Base-by-base conservation (phyloP, 768 basidiomycete genomes). In the Pisolithus marmoratus region DNA sequence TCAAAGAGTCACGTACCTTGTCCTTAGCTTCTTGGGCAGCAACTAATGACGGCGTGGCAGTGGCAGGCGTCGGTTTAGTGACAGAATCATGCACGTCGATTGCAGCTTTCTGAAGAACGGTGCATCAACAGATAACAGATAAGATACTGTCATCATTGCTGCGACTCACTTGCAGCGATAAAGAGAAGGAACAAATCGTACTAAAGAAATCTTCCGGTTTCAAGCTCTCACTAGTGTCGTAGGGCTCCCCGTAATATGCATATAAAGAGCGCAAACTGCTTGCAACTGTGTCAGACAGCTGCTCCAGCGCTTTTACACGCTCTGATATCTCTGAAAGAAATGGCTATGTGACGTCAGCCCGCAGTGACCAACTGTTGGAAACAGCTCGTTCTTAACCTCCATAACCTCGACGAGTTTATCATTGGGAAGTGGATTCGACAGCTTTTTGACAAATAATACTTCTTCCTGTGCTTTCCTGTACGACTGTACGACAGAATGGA, bases 131-230 rank as follows among this genome's bases (percentile, higher is more conserved):
- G 17, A 49, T 55, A 42, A 49, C 12, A 48, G 17, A 49, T 55
- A 20, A 40, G n/a, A 52, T 3, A 34, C 17, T n/a, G 15, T 34
- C 15, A 31, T 15, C 26, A 14, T 9, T 8, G 27, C 17, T 2
- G 15, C 2, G 9, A 60, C 71, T 48, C 54, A 84, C 86, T 79
- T 84, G 83, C 19, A 94, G 72, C 1, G 81, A 81, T 0, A 81
- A 80, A 1, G 85, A 86, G 67, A 93, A 92, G 0, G 83, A 79
- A n/a, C 80, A 73, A 43, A 93, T 77, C 50, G 84, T 68, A 0
- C 77, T 79, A 59, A 96, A 94, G 62, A 96, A 83, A 55, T 89
- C 87, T 63, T 94, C 94, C 0, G 87, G 80, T 60, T 85, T 90
- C 3, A 78, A 76, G 1, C 82, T 73, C 15, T 90, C 82, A 0